phyloP scores from a whole-genome alignment of 2,329 filamentous ascomycete genomes.

The Sporothrix variecibatus region DNA sequence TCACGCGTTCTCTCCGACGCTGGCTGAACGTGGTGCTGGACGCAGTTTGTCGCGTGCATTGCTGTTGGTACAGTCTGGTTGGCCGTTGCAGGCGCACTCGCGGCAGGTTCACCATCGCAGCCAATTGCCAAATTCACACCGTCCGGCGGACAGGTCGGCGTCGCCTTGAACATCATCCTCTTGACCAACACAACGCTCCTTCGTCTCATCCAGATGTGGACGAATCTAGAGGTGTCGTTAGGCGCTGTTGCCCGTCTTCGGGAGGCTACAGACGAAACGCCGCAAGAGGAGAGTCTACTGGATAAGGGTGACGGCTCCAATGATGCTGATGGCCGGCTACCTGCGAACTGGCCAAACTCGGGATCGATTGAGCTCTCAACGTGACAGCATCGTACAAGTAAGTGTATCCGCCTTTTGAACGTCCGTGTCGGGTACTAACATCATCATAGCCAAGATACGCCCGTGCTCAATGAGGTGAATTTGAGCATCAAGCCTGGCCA shows the following conservation, averaged over 20 bases:
- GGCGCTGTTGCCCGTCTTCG: slow-evolving; percentile 40
- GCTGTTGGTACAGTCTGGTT: slow-evolving; percentile 41
- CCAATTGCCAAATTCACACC: not conserved
- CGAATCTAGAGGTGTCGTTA: slow-evolving; percentile 41
- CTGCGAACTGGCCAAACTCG: slow-evolving; percentile 35
- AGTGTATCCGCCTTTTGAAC: not conserved
- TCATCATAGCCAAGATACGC: slow-evolving; percentile 25
- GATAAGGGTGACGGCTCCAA: not conserved
- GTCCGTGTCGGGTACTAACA: not conserved
- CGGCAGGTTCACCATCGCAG: not conserved
- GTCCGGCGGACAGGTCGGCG: slow-evolving; percentile 38
- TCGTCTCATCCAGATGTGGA: slow-evolving; percentile 39
- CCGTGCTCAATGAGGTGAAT: slow-evolving; percentile 35
- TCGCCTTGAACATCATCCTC: slow-evolving; percentile 42
- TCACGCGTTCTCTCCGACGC: slow-evolving; percentile 52
- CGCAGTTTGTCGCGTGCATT: slow-evolving; percentile 51
- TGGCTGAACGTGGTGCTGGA: slow-evolving; percentile 57
- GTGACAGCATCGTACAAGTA: slow-evolving; percentile 38
- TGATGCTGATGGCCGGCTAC: not conserved
- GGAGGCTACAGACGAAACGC: slow-evolving; percentile 31
- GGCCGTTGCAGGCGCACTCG: slow-evolving; percentile 29
- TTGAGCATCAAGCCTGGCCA: slow-evolving; percentile 45
- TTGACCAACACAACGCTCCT: slow-evolving; percentile 41
- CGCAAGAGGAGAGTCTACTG: slow-evolving; percentile 34
- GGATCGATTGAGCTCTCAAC: slow-evolving; percentile 35